Evolutionary conservation across 2,329 filamentous ascomycete genomes (phyloP).

Genomic region (Alternaria postmessia): DNA sequence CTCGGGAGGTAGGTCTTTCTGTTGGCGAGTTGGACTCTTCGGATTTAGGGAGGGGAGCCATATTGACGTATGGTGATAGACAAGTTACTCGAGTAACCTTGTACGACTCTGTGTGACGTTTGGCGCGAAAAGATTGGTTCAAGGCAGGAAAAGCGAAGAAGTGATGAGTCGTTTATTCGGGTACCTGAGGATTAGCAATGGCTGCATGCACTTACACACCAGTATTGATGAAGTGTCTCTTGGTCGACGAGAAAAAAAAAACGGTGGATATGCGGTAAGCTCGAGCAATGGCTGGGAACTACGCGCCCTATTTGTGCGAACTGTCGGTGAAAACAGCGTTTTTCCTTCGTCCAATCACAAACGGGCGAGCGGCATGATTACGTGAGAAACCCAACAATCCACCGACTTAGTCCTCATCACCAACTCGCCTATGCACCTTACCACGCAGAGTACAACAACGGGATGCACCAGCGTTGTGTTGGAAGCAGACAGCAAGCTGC

Average conservation of each 20-base stretch:
- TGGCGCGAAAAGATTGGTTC: not conserved
- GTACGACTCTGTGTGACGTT: not conserved
- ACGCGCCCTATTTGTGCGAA: slow-evolving; percentile 13
- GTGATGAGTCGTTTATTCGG: not conserved
- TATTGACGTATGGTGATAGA: slow-evolving; percentile 11
- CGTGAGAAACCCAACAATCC: slow-evolving; percentile 8
- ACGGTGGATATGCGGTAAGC: slow-evolving; percentile 5
- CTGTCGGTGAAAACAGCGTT: slow-evolving; percentile 16
- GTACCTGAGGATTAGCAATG: slow-evolving; percentile 6
- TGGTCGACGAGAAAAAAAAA: not conserved
- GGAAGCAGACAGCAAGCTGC: not conserved
- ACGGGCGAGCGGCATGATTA: slow-evolving; percentile 7
- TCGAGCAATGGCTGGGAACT: slow-evolving; percentile 1
- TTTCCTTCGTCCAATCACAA: slow-evolving; percentile 10
- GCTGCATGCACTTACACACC: slow-evolving; percentile 10
- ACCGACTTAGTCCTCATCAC: slow-evolving; percentile 2
- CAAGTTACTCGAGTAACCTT: not conserved
- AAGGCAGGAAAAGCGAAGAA: not conserved
- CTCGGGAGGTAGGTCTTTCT: slow-evolving; percentile 38
- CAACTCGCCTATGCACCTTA: not conserved
- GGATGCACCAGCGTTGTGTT: not conserved
- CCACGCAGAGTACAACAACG: not conserved
- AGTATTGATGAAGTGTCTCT: not conserved
- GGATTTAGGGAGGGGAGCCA: slow-evolving; percentile 34
- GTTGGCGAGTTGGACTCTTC: slow-evolving; percentile 22